phyloP scores from a whole-genome alignment of 2,329 filamentous ascomycete genomes.

The Ceratocystiopsis sp. region DNA sequence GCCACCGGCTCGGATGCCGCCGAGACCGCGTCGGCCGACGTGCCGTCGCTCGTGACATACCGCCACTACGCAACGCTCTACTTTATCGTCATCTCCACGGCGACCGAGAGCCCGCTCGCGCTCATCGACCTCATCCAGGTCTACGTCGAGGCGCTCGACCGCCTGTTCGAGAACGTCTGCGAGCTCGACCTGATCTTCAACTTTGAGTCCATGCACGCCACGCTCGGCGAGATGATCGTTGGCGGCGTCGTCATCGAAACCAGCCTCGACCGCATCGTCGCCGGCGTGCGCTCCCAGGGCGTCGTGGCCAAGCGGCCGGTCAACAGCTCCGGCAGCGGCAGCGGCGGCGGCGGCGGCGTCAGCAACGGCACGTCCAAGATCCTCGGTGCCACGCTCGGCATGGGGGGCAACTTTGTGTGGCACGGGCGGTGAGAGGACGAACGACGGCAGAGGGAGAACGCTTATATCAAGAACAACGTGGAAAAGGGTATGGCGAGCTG shows the following conservation, averaged over 20 bases:
- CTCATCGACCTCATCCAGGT: conserved; percentile 95
- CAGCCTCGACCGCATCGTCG: conserved; percentile 70
- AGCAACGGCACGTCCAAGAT: conserved; percentile 28
- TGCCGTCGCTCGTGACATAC: conserved; percentile 90
- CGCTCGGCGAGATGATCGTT: conserved; percentile 84
- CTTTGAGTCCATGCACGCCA: conserved; percentile 88
- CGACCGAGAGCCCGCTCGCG: conserved; percentile 87
- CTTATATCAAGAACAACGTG: neutral
- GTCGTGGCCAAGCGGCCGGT: conserved; percentile 64
- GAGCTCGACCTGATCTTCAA: conserved; percentile 98
- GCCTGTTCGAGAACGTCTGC: conserved; percentile 95
- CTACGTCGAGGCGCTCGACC: conserved; percentile 88
- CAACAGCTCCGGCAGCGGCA: conserved; percentile 39
- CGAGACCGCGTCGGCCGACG: conserved; percentile 55
- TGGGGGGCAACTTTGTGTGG: conserved; percentile 44
- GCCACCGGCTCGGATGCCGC: conserved; percentile 38
- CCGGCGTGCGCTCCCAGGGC: conserved; percentile 63
- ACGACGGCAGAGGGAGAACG: too few relatives aligned
- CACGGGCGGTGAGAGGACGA: conserved; percentile 14
- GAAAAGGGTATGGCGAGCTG: too few relatives aligned
- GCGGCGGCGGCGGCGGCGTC: conserved; percentile 20
- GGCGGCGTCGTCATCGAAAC: conserved; percentile 92
- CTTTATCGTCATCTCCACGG: conserved; percentile 95
- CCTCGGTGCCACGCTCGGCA: conserved; percentile 32
- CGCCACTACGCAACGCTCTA: conserved; percentile 96